Base-by-base conservation (phyloP, 805 yeast species). In the Dipodascus geniculatus region DNA sequence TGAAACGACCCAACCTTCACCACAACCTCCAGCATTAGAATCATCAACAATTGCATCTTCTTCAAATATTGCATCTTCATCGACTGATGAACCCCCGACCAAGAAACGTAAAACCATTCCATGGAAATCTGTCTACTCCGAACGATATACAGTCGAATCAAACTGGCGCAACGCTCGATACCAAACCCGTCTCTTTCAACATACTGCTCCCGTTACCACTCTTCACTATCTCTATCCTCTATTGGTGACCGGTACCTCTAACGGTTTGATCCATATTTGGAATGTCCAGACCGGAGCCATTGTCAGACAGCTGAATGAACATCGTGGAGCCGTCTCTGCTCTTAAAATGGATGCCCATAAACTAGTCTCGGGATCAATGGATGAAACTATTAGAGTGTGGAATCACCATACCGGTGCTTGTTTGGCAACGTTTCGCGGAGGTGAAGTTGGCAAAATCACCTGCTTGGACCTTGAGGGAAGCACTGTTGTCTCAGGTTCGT, bases 61-160 rank as follows among this genome's bases (percentile, higher is more conserved):
- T 38, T 38, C 44, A n/a, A n/a, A 3, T 38, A n/a, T 4, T 11
- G 19, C 11, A 38, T 38, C 44, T 38, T 38, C 20, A 6, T 38
- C 44, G 6, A 38, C 11, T 6, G 6, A 14, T 6, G 44, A 38
- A 11, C 44, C 11, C 6, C 20, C 44, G 4, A 6, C 44, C 19
- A 38, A 38, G 14, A 22, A 22, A 47, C 49, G 72, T 48, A 72
- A 73, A 60, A 81, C 83, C 50, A 76, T 96, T 59, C 96, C 98
- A 2, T 91, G 99, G 99, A 91, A 93, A 63, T 85, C 86, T 3
- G 96, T 91, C 23, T 91, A 93, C 68, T 78, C 87, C 49, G 99
- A 93, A 69, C 76, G 99, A 35, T 91, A 78, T 69, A 83, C 81
- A 67, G 89, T 93, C 56, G 99, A 93, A 67, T 80, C 87, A 60